Conservation (phyloP, 208 protist genomes). For the Crithidia bombi region DNA sequence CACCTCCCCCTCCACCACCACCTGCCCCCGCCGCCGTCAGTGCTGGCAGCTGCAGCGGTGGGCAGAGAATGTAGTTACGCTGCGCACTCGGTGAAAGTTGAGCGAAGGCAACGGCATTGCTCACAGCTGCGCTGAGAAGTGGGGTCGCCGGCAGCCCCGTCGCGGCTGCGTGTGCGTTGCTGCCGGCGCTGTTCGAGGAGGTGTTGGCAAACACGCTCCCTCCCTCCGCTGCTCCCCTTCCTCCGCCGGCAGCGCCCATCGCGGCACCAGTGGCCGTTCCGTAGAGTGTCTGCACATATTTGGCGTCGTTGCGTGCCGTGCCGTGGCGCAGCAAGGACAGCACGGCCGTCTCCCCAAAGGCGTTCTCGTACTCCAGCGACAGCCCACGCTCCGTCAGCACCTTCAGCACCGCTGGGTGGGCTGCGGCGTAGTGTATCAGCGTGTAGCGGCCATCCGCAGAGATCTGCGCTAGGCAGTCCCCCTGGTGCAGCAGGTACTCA, state of each 20-base stretch:
- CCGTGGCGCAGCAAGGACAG: constrained; percentile 79
- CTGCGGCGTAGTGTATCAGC: constrained; percentile 83
- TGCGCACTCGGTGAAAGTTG: constrained; percentile 45
- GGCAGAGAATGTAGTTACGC: constrained; percentile 79
- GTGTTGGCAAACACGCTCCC: neutral
- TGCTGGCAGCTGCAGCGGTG: constrained; percentile 40
- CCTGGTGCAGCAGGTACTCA: constrained; percentile 65
- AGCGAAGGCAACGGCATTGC: constrained; percentile 40
- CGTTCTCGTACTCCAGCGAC: constrained; percentile 70
- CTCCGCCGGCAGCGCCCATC: neutral
- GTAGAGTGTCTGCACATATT: constrained; percentile 36
- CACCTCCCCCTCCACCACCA: constrained; percentile 15
- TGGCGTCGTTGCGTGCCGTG: constrained; percentile 62
- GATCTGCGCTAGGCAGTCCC: constrained; percentile 55
- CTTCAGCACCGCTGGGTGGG: constrained; percentile 46
- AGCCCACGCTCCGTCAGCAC: constrained; percentile 57
- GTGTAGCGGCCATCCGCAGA: constrained; percentile 85
- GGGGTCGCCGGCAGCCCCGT: constrained; percentile 15
- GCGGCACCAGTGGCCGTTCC: neutral
- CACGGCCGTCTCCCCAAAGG: constrained; percentile 68
- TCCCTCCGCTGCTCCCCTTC: neutral
- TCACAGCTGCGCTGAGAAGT: neutral
- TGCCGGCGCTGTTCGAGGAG: neutral
- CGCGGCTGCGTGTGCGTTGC: neutral
- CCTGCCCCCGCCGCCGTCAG: constrained; percentile 6